A percentile compares a stretch with the other conserved stretches of the same genome.
Evolutionary conservation across 352 stramenopile species (phyloP).

Genomic region (Globisporangium abappressorium): DNA sequence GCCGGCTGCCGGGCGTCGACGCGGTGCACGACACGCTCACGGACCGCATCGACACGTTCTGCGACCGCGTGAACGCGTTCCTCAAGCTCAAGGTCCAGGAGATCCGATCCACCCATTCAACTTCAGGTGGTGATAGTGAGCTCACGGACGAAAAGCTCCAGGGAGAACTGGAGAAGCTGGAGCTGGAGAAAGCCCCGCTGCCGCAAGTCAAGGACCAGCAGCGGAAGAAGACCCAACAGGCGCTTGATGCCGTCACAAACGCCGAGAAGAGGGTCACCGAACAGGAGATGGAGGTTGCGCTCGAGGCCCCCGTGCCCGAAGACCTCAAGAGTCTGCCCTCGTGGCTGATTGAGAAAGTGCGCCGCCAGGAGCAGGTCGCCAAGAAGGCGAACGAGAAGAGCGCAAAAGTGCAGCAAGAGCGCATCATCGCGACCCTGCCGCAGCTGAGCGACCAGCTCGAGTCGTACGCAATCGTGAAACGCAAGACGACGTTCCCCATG

Average conservation of each 20-base stretch:
- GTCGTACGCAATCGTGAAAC: slow-evolving; percentile 60
- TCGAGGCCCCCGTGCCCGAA: slow-evolving; percentile 60
- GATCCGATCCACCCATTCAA: slow-evolving; percentile 10
- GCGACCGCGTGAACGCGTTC: slow-evolving; percentile 30
- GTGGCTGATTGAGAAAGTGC: slow-evolving; percentile 78
- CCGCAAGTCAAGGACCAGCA: slow-evolving; percentile 24
- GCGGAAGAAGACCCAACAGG: slow-evolving; percentile 9
- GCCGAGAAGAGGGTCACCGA: slow-evolving; percentile 11
- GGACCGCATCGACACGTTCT: slow-evolving; percentile 48
- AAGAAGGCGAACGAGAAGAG: slow-evolving; percentile 40
- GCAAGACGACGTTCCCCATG: slow-evolving; percentile 61
- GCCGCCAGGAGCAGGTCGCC: slow-evolving; percentile 44
- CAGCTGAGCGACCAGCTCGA: slow-evolving; percentile 75
- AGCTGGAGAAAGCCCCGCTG: slow-evolving; percentile 33
- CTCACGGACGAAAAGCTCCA: slow-evolving; percentile 33
- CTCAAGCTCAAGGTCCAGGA: slow-evolving; percentile 21
- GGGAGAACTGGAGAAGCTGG: slow-evolving; percentile 33
- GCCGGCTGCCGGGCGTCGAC: slow-evolving; percentile 28
- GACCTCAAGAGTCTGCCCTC: slow-evolving; percentile 64
- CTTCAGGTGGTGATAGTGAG: not conserved
- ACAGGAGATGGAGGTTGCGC: slow-evolving; percentile 35
- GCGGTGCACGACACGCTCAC: slow-evolving; percentile 35
- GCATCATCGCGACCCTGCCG: slow-evolving; percentile 58
- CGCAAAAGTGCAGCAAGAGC: slow-evolving; percentile 37
- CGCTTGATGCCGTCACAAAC: slow-evolving; percentile 16